Evolutionary conservation across 2,329 filamentous ascomycete species (phyloP).

Genomic region (Shiraia sp.): DNA sequence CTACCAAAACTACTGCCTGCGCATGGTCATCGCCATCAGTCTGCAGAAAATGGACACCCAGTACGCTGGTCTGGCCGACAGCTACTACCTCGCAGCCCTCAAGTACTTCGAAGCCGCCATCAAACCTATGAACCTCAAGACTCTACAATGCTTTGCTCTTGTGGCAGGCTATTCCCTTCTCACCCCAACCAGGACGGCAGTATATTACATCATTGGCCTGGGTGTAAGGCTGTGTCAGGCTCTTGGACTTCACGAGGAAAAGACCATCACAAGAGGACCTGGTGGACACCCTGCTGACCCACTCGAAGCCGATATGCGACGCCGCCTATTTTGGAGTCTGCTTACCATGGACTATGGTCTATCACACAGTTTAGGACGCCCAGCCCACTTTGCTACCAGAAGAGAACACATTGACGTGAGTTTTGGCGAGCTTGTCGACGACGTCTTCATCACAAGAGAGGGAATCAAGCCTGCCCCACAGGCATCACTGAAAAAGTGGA

Average conservation of each 20-base stretch:
- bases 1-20: slow-evolving; percentile 84
- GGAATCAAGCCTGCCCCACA: slow-evolving; percentile 73
- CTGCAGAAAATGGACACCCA: slow-evolving; percentile 88
- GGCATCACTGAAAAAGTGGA: slow-evolving; percentile 78
- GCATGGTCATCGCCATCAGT: slow-evolving; percentile 92
- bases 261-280: slow-evolving; percentile 72
- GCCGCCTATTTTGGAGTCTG: slow-evolving; percentile 85
- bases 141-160: slow-evolving; percentile 84
- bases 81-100: slow-evolving; percentile 90
- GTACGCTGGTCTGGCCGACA: slow-evolving; percentile 92
- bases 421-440: slow-evolving; percentile 81
- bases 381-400: slow-evolving; percentile 79
- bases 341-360: slow-evolving; percentile 87
- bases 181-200: slow-evolving; percentile 87
- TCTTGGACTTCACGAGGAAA: slow-evolving; percentile 83
- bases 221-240: slow-evolving; percentile 88
- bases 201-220: slow-evolving; percentile 90
- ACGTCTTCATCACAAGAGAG: slow-evolving; percentile 77
- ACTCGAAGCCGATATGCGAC: slow-evolving; percentile 84
- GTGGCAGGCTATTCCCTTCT: slow-evolving; percentile 90
- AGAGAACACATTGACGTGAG: slow-evolving; percentile 83
- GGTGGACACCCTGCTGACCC: slow-evolving; percentile 66
- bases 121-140: slow-evolving; percentile 84
- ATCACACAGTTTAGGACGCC: slow-evolving; percentile 83
- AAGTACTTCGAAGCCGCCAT: slow-evolving; percentile 81